Evolutionary conservation across 768 basidiomycete species (phyloP).

Genomic region (Boletus sp.): DNA sequence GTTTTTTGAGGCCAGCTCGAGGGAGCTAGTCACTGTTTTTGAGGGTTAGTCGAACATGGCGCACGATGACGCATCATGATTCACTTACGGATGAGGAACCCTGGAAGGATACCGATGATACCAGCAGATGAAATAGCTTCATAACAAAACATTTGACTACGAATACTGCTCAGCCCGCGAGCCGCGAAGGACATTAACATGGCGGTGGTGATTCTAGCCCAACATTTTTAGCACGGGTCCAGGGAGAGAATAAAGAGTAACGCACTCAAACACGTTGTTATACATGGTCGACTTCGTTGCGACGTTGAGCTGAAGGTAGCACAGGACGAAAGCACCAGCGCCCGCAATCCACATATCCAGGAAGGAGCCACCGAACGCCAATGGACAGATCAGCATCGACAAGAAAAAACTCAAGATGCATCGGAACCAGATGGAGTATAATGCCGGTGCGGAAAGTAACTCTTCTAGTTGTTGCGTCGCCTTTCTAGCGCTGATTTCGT

Average conservation of each 20-base stretch:
- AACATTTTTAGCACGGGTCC: constrained; percentile 8
- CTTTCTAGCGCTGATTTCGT: constrained; percentile 81
- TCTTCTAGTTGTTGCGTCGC: constrained; percentile 63
- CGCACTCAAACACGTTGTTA: constrained; percentile 88
- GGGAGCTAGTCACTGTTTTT: constrained; percentile 67
- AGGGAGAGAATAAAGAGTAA: neutral
- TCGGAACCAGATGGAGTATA: constrained; percentile 62
- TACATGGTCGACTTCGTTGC: constrained; percentile 78
- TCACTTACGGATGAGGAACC: constrained; percentile 72
- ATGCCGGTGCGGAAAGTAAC: constrained; percentile 60
- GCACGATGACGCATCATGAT: neutral
- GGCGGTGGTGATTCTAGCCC: constrained; percentile 70
- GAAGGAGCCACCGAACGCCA: constrained; percentile 83
- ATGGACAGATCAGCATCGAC: constrained; percentile 76
- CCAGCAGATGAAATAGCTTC: constrained; percentile 86
- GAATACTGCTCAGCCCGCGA: constrained; percentile 79
- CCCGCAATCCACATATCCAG: constrained; percentile 86
- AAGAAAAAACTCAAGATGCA: constrained; percentile 68
- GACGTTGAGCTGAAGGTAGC: constrained; percentile 68
- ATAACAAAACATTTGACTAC: constrained; percentile 81
- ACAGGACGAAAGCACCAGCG: constrained; percentile 61
- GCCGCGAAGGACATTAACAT: constrained; percentile 80
- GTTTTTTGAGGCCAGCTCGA: constrained; percentile 84
- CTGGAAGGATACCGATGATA: constrained; percentile 89
- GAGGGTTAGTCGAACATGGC: constrained; percentile 4